Conservation (phyloP, 2,329 filamentous ascomycete genomes). For the Penicillium sp. region DNA sequence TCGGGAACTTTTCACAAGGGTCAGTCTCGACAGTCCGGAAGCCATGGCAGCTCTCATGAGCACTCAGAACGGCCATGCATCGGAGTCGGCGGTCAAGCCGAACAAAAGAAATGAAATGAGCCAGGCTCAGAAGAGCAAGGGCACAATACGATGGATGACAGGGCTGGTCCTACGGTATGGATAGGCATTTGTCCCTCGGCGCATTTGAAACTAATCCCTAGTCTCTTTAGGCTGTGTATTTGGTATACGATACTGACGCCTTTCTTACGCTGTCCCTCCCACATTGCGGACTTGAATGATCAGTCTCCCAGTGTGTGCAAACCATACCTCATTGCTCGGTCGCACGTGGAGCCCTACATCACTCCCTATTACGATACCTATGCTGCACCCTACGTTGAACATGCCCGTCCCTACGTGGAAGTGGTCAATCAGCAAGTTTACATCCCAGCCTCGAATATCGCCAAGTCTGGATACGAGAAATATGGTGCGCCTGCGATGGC, state of each 20-base stretch:
- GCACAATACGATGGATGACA: slow-evolving; percentile 34
- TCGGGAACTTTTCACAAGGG: slow-evolving; percentile 1
- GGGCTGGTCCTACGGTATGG: slow-evolving; percentile 38
- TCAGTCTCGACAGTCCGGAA: slow-evolving; percentile 12
- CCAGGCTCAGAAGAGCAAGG: slow-evolving; percentile 17
- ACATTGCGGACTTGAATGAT: slow-evolving; percentile 64
- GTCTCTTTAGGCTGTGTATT: slow-evolving; percentile 61
- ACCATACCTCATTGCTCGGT: slow-evolving; percentile 68
- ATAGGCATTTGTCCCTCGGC: neutral
- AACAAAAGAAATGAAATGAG: slow-evolving; percentile 7
- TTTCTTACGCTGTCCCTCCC: slow-evolving; percentile 76
- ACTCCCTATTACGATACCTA: slow-evolving; percentile 84
- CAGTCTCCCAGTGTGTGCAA: slow-evolving; percentile 76
- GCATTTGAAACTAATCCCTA: slow-evolving; percentile 5
- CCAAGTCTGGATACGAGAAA: slow-evolving; percentile 58
- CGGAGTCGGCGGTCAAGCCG: slow-evolving; percentile 19
- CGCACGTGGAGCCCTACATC: slow-evolving; percentile 69
- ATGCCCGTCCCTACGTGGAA: slow-evolving; percentile 69
- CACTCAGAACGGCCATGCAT: slow-evolving; percentile 28
- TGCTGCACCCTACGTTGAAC: slow-evolving; percentile 76
- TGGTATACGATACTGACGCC: slow-evolving; percentile 85
- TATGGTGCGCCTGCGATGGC: slow-evolving; percentile 73
- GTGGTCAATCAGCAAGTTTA: slow-evolving; percentile 61
- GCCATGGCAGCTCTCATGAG: slow-evolving; percentile 22
- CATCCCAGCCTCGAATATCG: slow-evolving; percentile 64